Percentiles rank a stretch among this genome's conserved stretches.
Conservation (phyloP, 1,284 basidiomycete species). For the Naganishia cerealis region DNA sequence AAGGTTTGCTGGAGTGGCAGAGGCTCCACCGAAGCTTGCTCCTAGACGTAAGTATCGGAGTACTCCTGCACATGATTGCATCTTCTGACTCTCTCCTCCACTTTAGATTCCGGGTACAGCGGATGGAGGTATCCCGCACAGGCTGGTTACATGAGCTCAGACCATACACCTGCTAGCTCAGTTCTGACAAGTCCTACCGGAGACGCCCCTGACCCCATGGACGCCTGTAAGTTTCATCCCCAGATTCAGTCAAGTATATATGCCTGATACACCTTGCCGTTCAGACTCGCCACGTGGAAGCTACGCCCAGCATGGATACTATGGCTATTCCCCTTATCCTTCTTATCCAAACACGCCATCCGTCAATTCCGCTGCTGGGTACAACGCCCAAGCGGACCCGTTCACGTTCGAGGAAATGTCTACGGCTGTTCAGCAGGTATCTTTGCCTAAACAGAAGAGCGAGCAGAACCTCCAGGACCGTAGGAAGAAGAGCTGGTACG, state of each 20-base stretch:
- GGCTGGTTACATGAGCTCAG: conserved; percentile 5
- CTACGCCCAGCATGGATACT: conserved; percentile 10
- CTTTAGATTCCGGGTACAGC: not conserved
- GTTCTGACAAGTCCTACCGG: conserved; percentile 13
- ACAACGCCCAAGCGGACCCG: conserved; percentile 20
- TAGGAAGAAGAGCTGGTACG: conserved; percentile 28
- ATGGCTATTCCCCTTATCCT: conserved; percentile 1
- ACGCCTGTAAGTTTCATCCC: not conserved
- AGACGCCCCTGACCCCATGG: conserved; percentile 13
- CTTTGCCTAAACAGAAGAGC: not conserved
- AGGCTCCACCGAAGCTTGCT: not conserved
- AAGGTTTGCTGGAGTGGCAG: not conserved
- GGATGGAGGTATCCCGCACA: conserved; percentile 14
- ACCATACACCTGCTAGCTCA: conserved; percentile 17
- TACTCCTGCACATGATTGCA: not conserved
- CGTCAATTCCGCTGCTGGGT: conserved; percentile 10
- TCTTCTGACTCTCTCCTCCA: not conserved
- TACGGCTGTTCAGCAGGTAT: not conserved
- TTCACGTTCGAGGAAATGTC: conserved; percentile 23
- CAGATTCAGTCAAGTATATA: not conserved
- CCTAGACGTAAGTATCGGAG: conserved; percentile 1
- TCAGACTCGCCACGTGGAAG: conserved; percentile 3
- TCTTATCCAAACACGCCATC: conserved; percentile 24
- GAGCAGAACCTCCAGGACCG: conserved; percentile 2
- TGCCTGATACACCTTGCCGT: not conserved